Base-by-base conservation (phyloP, 2,329 filamentous ascomycete species). In the Lomentospora prolificans region DNA sequence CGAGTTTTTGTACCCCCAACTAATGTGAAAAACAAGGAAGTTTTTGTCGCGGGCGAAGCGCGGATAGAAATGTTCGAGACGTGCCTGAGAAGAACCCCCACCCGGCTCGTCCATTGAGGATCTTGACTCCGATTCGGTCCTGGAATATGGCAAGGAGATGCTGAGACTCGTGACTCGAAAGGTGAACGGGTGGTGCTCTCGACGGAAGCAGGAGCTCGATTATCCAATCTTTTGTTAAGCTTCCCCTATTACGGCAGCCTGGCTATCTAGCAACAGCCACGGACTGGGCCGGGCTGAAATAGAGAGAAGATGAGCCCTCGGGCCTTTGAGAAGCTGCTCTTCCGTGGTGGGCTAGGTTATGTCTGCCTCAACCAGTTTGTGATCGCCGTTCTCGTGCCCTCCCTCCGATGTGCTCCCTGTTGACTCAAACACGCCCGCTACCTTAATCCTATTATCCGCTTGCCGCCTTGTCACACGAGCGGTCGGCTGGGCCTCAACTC, bases 361-460 rank as follows among this genome's bases (percentile, higher is more conserved):
- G 12, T 33, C 12, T 53, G 51, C 31, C 31, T 39, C 31, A 53
- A 25, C 51, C 30, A 12, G 36, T 30, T 28, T 14, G 30, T 27
- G 51, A 54, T 44, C 36, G 51, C 6, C 36, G 33, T 27, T 28
- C 51, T 54, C 51, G 36, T 54, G 51, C 51, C 36, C 33, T 10
- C 36, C 51, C 36, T 27, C 10, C 8, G 22, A 17, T 8, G 51
- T 25, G 33, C n/a, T 25, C 41, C 25, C 22, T 30, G 9, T 51
- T 24, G 48, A 31, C 48, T 41, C 19, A 54, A 54, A 54, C 51
- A 30, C 14, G 24, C 14, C 51, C 36, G 36, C 22, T 27, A 30
- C 24, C 14, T 46, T 54, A 39, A 44, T 44, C 51, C 36, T 30
- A 54, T 54, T 54, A 54, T 12, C 51, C 51, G 51, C 51, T 9